A percentile compares a stretch with the other conserved stretches of the same genome.
phyloP scores from a whole-genome alignment of 2,329 filamentous ascomycete genomes.

The Pseudonectria foliicola region DNA sequence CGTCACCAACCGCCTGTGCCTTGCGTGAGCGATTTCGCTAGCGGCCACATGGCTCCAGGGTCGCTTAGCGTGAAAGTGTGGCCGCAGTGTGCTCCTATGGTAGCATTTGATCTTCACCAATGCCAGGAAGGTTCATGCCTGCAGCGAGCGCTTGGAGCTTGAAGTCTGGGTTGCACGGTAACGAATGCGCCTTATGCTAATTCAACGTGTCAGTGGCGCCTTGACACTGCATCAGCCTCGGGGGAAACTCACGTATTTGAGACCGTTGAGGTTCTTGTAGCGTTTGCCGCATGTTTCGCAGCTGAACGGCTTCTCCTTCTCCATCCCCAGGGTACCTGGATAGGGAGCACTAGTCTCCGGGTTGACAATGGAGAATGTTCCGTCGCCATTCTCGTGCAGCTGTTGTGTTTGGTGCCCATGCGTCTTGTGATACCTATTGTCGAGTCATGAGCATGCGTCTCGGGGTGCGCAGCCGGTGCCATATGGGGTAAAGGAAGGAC shows the following conservation, averaged over 20 bases:
- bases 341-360: slow-evolving; percentile 91
- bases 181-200: slow-evolving; percentile 72
- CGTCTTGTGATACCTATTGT: slow-evolving; percentile 58
- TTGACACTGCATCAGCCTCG: not conserved
- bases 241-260: slow-evolving; percentile 70
- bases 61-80: not conserved
- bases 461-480: not conserved
- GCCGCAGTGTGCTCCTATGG: slow-evolving; percentile 17
- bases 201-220: slow-evolving; percentile 24
- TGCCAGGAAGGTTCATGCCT: slow-evolving; percentile 35
- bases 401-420: slow-evolving; percentile 97
- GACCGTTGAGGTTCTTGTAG: slow-evolving; percentile 97
- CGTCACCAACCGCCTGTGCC: not conserved
- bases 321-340: slow-evolving; percentile 96
- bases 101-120: slow-evolving; percentile 39
- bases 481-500: not conserved
- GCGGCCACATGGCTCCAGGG: not conserved
- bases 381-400: slow-evolving; percentile 91
- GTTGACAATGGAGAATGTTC: slow-evolving; percentile 96
- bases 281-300: slow-evolving; percentile 96
- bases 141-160: slow-evolving; percentile 39
- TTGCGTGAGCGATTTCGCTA: slow-evolving; percentile 2
- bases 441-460: slow-evolving; percentile 8
- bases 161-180: slow-evolving; percentile 81
- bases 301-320: slow-evolving; percentile 98